Evolutionary conservation across 2,329 filamentous ascomycete genomes (phyloP).

Genomic region (Phialocephala sp.): DNA sequence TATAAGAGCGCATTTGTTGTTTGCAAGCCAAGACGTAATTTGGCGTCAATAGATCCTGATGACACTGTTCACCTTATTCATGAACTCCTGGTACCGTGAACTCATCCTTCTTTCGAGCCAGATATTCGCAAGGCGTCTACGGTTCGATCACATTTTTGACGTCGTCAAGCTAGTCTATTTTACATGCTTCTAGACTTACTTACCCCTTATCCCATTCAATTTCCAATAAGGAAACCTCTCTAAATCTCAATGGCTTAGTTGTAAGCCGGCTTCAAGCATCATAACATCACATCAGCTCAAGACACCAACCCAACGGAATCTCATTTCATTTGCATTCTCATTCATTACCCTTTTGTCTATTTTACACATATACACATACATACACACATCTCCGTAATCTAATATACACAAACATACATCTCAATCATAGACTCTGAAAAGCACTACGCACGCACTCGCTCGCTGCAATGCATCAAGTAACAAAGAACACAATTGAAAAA

Average conservation of each 20-base stretch:
- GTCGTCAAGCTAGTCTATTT: no score
- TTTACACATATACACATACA: background rate
- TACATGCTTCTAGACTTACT: no score
- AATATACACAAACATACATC: background rate
- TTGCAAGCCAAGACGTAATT: background rate
- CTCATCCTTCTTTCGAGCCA: background rate
- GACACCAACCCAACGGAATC: background rate
- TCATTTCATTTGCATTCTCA: slow-evolving; percentile 2
- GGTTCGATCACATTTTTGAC: no score
- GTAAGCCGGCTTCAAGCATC: background rate
- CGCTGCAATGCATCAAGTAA: background rate
- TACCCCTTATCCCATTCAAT: no score
- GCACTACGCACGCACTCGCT: background rate
- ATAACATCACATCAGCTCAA: background rate
- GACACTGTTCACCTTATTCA: background rate
- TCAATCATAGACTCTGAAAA: background rate
- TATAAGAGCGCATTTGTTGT: background rate
- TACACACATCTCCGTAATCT: background rate
- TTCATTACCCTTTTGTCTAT: slow-evolving; percentile 2
- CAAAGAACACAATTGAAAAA: background rate
- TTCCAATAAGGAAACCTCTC: no score
- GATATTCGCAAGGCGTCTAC: no score
- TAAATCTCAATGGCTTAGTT: no score
- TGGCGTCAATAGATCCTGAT: background rate
- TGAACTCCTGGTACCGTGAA: background rate